Evolutionary conservation across 2,329 filamentous ascomycete species (phyloP).

Genomic region (Gnomoniopsis smithogilvyi): DNA sequence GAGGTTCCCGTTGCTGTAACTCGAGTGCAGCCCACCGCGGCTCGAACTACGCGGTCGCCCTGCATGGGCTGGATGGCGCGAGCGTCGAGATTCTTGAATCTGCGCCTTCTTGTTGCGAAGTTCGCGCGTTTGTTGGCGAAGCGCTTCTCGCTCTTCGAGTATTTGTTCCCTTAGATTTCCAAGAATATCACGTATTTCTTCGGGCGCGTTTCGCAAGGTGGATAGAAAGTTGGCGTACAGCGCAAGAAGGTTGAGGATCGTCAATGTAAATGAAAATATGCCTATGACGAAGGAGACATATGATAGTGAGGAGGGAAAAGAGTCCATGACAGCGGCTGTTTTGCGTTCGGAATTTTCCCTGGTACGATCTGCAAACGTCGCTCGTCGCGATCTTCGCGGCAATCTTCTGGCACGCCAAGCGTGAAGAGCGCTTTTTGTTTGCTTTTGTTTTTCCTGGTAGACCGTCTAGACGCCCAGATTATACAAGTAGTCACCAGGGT

Average conservation of each 20-base stretch:
- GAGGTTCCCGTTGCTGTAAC: constrained; percentile 10
- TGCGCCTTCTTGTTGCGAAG: constrained; percentile 10
- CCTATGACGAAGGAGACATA: constrained; percentile 16
- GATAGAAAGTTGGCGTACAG: constrained; percentile 19
- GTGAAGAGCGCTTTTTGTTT: too few relatives aligned
- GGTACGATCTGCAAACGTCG: neutral
- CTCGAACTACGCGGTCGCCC: constrained; percentile 3
- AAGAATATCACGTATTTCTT: constrained; percentile 18
- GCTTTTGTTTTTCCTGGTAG: too few relatives aligned
- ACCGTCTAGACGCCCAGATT: too few relatives aligned
- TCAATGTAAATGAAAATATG: constrained; percentile 13
- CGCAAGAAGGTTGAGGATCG: constrained; percentile 20
- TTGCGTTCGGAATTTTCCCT: neutral
- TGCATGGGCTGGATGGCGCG: constrained; percentile 1
- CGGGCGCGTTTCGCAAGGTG: constrained; percentile 19
- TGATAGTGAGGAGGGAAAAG: constrained; percentile 5
- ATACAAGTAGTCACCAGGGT: neutral
- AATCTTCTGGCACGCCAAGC: too few relatives aligned
- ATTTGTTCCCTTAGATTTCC: constrained; percentile 20
- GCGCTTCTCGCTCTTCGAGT: constrained; percentile 20
- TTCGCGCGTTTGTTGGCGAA: constrained; percentile 20
- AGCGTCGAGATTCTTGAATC: neutral
- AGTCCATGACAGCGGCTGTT: neutral
- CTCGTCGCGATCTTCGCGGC: neutral
- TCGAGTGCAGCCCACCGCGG: constrained; percentile 1